Percentiles rank a stretch among this genome's conserved stretches.
Evolutionary conservation across 1,284 basidiomycete genomes (phyloP).

Genomic region (Thelephora terrestris): DNA sequence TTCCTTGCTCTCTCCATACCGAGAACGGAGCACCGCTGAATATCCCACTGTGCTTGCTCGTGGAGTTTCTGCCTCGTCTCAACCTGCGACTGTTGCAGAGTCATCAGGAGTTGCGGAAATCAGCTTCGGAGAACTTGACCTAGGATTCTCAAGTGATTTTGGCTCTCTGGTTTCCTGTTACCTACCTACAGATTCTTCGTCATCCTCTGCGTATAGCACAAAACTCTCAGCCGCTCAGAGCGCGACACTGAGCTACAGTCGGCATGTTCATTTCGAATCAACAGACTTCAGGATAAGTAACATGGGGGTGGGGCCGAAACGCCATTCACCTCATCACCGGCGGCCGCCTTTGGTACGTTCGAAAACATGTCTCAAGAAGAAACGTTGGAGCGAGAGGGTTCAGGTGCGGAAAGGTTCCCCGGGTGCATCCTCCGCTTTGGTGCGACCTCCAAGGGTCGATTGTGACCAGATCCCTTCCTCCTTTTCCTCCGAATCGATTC

Average conservation of each 20-base stretch:
- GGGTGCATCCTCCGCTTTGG: not conserved
- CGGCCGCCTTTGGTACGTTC: not conserved
- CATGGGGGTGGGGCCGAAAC: not conserved
- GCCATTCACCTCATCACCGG: not conserved
- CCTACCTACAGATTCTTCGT: not conserved
- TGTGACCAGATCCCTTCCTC: not conserved
- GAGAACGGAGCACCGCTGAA: not conserved
- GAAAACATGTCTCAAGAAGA: not conserved
- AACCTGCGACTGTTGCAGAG: not conserved
- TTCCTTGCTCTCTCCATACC: not conserved
- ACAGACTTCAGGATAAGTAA: not conserved
- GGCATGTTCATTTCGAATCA: not conserved
- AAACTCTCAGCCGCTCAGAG: not conserved
- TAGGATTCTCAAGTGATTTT: not conserved
- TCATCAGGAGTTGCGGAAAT: not conserved
- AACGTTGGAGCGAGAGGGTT: no score
- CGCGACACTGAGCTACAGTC: not conserved
- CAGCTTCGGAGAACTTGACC: not conserved
- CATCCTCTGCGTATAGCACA: not conserved
- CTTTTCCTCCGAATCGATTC: not conserved
- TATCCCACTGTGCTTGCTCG: not conserved
- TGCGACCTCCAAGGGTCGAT: not conserved
- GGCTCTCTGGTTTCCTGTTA: not conserved
- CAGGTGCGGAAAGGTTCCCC: not conserved
- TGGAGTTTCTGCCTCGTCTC: not conserved